Evolutionary conservation across 75 land plant genomes (phyloP), one percentile per base, ranked within the genome.

Genomic region (Pinus taeda): DNA sequence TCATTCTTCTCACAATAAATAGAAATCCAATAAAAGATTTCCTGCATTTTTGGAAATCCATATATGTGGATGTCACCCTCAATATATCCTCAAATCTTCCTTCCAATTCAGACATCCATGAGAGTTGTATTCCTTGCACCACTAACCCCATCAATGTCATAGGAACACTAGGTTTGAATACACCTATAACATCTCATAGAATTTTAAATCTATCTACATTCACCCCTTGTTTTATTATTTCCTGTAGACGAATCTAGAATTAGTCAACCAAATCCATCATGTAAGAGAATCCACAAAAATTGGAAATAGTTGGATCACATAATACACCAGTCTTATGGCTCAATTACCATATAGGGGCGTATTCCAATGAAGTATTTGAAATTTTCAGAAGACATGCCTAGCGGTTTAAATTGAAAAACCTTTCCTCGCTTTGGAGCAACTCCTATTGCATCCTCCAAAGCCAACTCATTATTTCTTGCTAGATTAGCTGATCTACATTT

Each of bases 41-140:
- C 87, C 79, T 93, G 95, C 15, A 76, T 83, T 79, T 93, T 93
- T 4, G 92, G 93, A 77, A 74, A 89, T 18, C 96, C 96, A 4
- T 92, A 87, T 14, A 93, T 91, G 57, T 90, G 81, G 29, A 91
- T 82, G 36, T 93, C 93, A 4, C 96, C 96, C 80, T 93, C 93
- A 56, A 90, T 87, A 75, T 90, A 93, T 63, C 95, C 95, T 29
- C 93, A 93, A 0, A 93, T 93, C 57, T 93, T 93, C 70, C 95
- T 76, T 70, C 95, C 95, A 37, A 91, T 93, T 20, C 90, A 74
- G 63, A 93, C 93, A 82, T 93, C 95, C 93, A 93, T 93, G 60
- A 93, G 83, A 12, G 93, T 93, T 5, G 96, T 91, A 81, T 93
- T 93, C 63, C 96, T 93, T 18, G 96, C 96, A 9, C 96, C 96